Conservation (phyloP, 352 stramenopile species). For the Stramenopiles sp. region DNA sequence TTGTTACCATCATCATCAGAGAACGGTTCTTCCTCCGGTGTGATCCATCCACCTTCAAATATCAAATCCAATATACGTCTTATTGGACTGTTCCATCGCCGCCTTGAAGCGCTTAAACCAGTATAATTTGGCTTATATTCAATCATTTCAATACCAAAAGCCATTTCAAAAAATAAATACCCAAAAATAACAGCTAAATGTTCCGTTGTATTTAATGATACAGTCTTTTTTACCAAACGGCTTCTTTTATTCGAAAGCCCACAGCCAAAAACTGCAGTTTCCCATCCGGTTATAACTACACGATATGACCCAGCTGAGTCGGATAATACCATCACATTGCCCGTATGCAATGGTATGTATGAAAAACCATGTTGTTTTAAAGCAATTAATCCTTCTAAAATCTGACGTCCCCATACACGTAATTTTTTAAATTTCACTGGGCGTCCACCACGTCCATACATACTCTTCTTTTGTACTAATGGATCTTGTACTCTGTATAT, state of each 20-base stretch:
- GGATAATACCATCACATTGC: not conserved
- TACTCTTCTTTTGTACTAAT: not conserved
- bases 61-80: not conserved
- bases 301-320: not conserved
- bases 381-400: not conserved
- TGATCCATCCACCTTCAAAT: not conserved
- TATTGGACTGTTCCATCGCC: not conserved
- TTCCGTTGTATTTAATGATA: not conserved
- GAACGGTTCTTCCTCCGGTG: not conserved
- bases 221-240: not conserved
- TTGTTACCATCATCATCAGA: not conserved
- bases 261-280: not conserved
- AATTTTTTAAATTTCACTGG: not conserved
- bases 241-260: too few relatives aligned
- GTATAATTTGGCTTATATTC: not conserved
- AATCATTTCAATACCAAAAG: not conserved
- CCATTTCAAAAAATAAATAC: constrained; percentile 1
- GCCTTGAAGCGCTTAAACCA: not conserved
- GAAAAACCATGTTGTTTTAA: not conserved
- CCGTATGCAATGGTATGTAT: not conserved
- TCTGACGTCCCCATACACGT: not conserved
- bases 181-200: not conserved
- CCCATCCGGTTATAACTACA: not conserved
- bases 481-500: not conserved
- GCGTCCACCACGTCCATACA: not conserved